Percentiles rank a stretch among this genome's conserved stretches.
Conservation (phyloP, 1,284 basidiomycete genomes). For the Apiotrichum veenhuisii region DNA sequence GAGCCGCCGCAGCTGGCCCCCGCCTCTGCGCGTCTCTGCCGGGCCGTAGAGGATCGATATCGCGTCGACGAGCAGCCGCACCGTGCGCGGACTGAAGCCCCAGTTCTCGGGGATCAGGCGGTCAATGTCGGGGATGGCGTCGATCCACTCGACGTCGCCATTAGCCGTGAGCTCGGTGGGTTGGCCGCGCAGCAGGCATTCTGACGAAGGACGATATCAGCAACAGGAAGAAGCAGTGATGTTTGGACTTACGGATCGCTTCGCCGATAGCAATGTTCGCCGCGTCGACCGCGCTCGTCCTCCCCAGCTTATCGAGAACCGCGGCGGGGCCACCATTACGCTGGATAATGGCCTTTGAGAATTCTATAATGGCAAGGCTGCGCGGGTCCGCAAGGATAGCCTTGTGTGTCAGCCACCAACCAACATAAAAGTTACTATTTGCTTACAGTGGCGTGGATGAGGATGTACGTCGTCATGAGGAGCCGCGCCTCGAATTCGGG, state of each 20-base stretch:
- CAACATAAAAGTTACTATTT: neutral
- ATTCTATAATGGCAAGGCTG: neutral
- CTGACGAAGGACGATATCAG: neutral
- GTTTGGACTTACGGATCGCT: too few relatives aligned
- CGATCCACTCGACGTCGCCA: constrained; percentile 7
- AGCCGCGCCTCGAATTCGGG: constrained; percentile 1
- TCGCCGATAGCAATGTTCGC: too few relatives aligned
- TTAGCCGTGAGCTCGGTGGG: constrained; percentile 1
- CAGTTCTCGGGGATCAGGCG: constrained; percentile 8
- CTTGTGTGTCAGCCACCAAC: neutral
- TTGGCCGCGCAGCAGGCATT: constrained; percentile 5
- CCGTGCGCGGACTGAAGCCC: constrained; percentile 6
- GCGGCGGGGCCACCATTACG: neutral
- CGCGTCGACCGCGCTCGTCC: too few relatives aligned
- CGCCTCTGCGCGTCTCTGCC: neutral
- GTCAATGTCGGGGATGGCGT: neutral
- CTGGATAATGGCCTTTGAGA: neutral
- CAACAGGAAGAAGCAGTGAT: too few relatives aligned
- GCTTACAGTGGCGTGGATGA: neutral
- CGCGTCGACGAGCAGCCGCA: constrained; percentile 3
- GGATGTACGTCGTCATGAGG: constrained; percentile 4
- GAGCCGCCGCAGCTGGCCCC: neutral
- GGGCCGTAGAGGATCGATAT: constrained; percentile 3
- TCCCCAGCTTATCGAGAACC: neutral
- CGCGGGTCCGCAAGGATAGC: constrained; percentile 5